phyloP scores from a whole-genome alignment of 345 rosid species.

The Corchorus olitorius region DNA sequence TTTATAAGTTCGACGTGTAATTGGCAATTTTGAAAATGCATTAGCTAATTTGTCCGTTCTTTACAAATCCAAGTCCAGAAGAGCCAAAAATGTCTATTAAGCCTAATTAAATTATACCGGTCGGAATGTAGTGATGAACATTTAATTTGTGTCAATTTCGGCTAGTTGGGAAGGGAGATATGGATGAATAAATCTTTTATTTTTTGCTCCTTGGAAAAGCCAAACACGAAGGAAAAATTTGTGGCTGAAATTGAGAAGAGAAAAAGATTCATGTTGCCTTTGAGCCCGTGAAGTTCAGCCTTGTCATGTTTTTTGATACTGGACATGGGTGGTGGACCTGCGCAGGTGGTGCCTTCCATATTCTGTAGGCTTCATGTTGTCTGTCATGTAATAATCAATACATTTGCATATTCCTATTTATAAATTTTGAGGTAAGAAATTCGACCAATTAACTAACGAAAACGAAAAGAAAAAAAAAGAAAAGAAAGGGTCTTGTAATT shows the following conservation, averaged over 20 bases:
- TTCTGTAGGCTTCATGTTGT: neutral
- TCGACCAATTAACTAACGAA: neutral
- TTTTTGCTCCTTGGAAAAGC: neutral
- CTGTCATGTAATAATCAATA: neutral
- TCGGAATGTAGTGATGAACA: no score
- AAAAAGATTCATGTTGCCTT: conserved; percentile 3
- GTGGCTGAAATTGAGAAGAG: conserved; percentile 11
- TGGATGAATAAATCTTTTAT: neutral
- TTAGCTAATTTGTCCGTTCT: no score
- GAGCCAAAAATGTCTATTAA: no score
- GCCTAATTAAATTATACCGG: no score
- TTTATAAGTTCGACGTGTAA: no score
- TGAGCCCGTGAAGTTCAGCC: conserved; percentile 4
- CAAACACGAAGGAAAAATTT: neutral
- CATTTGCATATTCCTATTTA: neutral
- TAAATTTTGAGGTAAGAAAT: neutral
- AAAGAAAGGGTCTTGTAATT: neutral
- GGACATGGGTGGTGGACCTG: conserved; percentile 23
- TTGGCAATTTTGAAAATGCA: no score
- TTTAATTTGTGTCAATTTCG: no score
- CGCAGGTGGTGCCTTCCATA: neutral
- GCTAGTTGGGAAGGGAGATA: neutral
- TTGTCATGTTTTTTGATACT: neutral
- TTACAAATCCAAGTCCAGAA: no score
- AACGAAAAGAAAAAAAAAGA: neutral